Evolutionary conservation across 495 filamentous ascomycete species (phyloP).

Genomic region (Annulohypoxylon moriforme): DNA sequence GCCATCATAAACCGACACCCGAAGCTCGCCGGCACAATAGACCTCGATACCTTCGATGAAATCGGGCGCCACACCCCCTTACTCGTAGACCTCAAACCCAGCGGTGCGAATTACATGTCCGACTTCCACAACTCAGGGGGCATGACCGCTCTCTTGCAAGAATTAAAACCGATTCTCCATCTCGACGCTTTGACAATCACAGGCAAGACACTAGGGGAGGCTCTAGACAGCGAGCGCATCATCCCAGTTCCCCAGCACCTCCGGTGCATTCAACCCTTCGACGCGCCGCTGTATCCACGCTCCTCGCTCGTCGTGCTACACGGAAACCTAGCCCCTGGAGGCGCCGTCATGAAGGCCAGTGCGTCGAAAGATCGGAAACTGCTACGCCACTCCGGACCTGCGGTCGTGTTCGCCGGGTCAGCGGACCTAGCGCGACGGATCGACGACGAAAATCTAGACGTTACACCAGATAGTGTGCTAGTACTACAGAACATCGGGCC

Average conservation of each 20-base stretch:
- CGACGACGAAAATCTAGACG: conserved; percentile 65
- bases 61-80: conserved; percentile 70
- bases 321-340: conserved; percentile 65
- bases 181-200: conserved; percentile 68
- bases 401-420: conserved; percentile 69
- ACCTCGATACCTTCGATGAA: conserved; percentile 67
- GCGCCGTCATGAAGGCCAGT: conserved; percentile 72
- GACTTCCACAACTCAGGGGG: conserved; percentile 77
- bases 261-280: conserved; percentile 64
- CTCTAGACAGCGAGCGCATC: conserved; percentile 61
- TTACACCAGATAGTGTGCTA: conserved; percentile 65
- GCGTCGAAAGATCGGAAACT: conserved; percentile 66
- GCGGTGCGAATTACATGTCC: conserved; percentile 76
- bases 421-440: conserved; percentile 68
- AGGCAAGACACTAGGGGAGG: conserved; percentile 67
- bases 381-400: conserved; percentile 63
- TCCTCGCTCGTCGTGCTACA: conserved; percentile 65
- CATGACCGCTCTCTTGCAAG: conserved; percentile 68
- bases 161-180: conserved; percentile 67
- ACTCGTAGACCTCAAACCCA: conserved; percentile 74
- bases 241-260: conserved; percentile 51
- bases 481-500: conserved; percentile 72
- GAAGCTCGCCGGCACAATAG: conserved; percentile 63
- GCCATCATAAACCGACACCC: conserved; percentile 73
- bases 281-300: conserved; percentile 63